Evolutionary conservation across 2,329 filamentous ascomycete species (phyloP).

Genomic region (Microascus cirrosus): DNA sequence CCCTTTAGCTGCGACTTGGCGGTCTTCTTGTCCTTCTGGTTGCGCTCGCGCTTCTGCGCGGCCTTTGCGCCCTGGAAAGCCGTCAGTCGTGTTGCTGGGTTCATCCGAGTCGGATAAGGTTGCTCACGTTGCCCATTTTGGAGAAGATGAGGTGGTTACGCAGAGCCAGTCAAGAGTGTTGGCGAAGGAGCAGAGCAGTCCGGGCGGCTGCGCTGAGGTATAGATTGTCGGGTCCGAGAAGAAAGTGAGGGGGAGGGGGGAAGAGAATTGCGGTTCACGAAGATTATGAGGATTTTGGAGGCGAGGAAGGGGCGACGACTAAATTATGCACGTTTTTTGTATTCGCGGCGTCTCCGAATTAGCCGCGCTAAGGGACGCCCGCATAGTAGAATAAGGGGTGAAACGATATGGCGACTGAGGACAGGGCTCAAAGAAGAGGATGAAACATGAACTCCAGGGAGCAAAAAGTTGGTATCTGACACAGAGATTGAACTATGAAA

Average conservation of each 20-base stretch:
- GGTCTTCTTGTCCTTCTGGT: slow-evolving; percentile 47
- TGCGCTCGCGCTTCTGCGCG: slow-evolving; percentile 63
- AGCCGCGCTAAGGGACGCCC: neutral
- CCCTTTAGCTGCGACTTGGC: slow-evolving; percentile 60
- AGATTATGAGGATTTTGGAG: neutral
- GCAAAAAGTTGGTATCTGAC: neutral
- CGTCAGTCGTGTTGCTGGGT: neutral
- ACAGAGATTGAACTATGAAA: too few relatives aligned
- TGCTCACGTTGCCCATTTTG: slow-evolving; percentile 5
- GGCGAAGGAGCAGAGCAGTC: neutral
- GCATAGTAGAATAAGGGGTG: neutral
- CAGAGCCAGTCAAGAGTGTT: neutral
- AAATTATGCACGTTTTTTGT: neutral
- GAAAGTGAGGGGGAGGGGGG: neutral
- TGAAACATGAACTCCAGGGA: neutral
- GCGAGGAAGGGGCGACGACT: neutral
- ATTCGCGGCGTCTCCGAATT: neutral
- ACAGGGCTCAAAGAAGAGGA: neutral
- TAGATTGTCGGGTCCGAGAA: neutral
- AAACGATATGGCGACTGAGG: neutral
- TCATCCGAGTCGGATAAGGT: neutral
- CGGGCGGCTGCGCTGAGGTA: neutral
- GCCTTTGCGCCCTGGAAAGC: slow-evolving; percentile 50
- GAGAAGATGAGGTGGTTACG: neutral
- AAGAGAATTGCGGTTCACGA: neutral